Evolutionary conservation across 2,329 filamentous ascomycete species (phyloP), one percentile per base, ranked within the genome.

Genomic region (Lasiodiplodia sp.): DNA sequence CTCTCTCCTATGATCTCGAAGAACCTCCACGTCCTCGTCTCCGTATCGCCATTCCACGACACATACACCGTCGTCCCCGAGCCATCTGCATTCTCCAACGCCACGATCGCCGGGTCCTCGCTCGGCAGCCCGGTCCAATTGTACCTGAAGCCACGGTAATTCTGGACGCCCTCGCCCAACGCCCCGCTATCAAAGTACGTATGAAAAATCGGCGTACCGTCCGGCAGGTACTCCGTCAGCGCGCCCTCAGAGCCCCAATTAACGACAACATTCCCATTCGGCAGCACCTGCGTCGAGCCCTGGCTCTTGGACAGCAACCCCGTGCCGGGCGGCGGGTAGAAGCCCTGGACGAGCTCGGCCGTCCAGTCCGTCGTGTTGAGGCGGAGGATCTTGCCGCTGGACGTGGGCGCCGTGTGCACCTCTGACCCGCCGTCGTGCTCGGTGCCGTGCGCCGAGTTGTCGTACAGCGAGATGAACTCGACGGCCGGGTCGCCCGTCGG

Each of bases 231-330:
- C 71, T 88, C 86, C 6, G 81, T 85, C 67, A 82, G 82, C 0
- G 83, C 81, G 0, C 85, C 82, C 14, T 79, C 80, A 14, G 83
- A 82, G 11, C 86, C 84, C 79, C 82, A 87, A 25, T 82, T 83
- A 7, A 86, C 77, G n/a, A 86, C 75, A 2, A 80, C 77, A 70
- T 86, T 84, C 6, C 79, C 80, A 53, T 78, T 81, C n/a, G 73
- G 71, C 1, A 84, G 75, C 8, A 81, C 52, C 70, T 84, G 82
- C 38, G 82, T 75, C 11, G 78, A 81, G 2, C 82, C 82, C 71
- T 83, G 81, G 6, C 79, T 82, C 6, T 73, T 71, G 4, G 76
- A 74, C 25, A 79, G 77, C 21, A 81, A 78, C 1, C 3, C 16
- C 4, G 52, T 55, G 38, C 78, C 72, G 28, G 79, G 69, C 0